These are phyloP conservation scores for Talaromyces sp. DNA, from an alignment of 2,329 filamentous ascomycete species.

Conservation along the genomic window DNA sequence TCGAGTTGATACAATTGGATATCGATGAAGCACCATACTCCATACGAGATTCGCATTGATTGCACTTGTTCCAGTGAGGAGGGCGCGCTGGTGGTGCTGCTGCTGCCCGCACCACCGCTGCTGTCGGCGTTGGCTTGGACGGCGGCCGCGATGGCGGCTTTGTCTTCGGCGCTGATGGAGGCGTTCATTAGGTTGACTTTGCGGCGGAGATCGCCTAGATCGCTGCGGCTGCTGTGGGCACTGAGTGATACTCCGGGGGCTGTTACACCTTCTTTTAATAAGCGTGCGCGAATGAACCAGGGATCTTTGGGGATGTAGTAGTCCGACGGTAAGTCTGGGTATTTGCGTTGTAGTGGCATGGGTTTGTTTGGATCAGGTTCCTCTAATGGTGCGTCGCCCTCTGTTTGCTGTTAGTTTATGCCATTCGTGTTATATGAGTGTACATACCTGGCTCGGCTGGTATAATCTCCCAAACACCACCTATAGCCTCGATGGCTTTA, in stretches of 20 bases:
- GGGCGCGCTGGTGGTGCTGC: conserved; percentile 32
- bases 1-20: conserved; percentile 97
- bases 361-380: conserved; percentile 36
- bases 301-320: conserved; percentile 90
- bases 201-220: conserved; percentile 43
- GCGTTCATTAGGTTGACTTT: conserved; percentile 38
- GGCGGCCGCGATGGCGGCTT: conserved; percentile 28
- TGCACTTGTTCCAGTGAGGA: conserved; percentile 37
- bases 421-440: not conserved
- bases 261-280: conserved; percentile 76
- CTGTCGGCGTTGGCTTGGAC: conserved; percentile 35
- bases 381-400: conserved; percentile 25
- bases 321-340: conserved; percentile 50
- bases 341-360: conserved; percentile 44
- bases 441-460: conserved; percentile 41
- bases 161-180: conserved; percentile 37
- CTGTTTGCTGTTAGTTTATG: conserved; percentile 18
- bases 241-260: conserved; percentile 46
- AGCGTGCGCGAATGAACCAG: conserved; percentile 90
- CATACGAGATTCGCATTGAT: conserved; percentile 56
- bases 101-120: conserved; percentile 30
- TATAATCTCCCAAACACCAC: conserved; percentile 77
- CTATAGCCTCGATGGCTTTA: conserved; percentile 82
- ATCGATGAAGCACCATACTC: conserved; percentile 89
- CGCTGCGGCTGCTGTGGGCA: conserved; percentile 42